Evolutionary conservation across 2,329 filamentous ascomycete species (phyloP), one percentile per base, ranked within the genome.

Genomic region (Phyllosticta paracitricarpa): DNA sequence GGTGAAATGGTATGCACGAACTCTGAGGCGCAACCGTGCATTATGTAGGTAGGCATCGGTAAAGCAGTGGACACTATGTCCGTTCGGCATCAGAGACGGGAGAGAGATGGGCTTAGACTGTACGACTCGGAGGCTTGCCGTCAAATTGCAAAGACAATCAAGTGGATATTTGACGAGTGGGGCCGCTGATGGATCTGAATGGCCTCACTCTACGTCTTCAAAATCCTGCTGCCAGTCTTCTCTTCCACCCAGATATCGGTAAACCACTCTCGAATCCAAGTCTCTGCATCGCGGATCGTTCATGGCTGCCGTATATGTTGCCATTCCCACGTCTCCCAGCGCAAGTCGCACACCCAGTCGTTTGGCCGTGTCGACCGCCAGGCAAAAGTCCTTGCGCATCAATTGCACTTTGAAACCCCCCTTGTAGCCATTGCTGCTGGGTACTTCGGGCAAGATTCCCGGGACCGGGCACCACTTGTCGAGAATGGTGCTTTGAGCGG

Each of bases 371-470:
- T 82, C 78, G 0, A 83, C 74, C 0, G 82, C 83, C 22, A 85
- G 68, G 1, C 74, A 73, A 62, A 86, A 80, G 65, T 85, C 82
- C 67, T 85, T 85, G 63, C 75, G 76, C 81, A 85, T 85, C 65
- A 85, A 66, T 67, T 84, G 77, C 5, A 85, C 79, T 54, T 82
- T 79, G 68, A 86, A 85, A 0, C 83, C 83, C 2, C 79, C 78
- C 60, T 77, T 70, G 67, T 82, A 82, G 0, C 77, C 79, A 24
- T 78, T 77, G n/a, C 68, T 68, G 59, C 69, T 71, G 51, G 70
- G 70, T 8, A 71, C 69, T n/a, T 69, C 66, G 0, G 59, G 65
- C 52, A 67, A 61, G 6, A 72, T 67, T 35, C 71, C 71, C 2
- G 81, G 80, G 0, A 81, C 79, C 2, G 81, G 81, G 67, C 76